Conservation (phyloP, 2,329 filamentous ascomycete genomes). For the Xylaria sp. region DNA sequence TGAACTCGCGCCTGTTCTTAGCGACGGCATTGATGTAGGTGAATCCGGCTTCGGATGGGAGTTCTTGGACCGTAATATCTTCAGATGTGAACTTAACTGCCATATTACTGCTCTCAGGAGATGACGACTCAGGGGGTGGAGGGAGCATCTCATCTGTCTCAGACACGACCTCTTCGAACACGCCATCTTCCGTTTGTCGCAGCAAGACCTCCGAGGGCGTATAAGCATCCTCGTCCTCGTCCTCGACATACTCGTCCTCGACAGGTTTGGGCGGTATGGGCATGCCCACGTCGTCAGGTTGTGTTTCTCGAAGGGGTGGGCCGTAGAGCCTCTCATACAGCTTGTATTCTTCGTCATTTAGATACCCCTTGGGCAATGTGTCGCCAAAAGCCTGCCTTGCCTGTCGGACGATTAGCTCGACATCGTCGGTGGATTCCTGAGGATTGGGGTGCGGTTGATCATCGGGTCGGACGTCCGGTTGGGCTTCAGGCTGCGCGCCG, state of each 20-base stretch:
- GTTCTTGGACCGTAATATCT: conserved; percentile 36
- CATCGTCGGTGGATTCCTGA: conserved; percentile 16
- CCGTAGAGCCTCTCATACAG: conserved; percentile 37
- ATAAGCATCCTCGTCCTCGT: too few species aligned
- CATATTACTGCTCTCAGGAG: conserved; percentile 42
- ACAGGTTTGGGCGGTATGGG: conserved; percentile 80
- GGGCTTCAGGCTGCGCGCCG: neutral
- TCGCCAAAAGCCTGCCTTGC: conserved; percentile 37
- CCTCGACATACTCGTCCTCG: conserved; percentile 69
- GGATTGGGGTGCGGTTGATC: neutral
- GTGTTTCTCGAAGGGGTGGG: conserved; percentile 36
- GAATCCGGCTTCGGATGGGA: conserved; percentile 50
- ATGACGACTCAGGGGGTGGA: neutral
- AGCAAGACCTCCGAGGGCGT: conserved; percentile 59
- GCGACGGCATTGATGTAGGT: conserved; percentile 61
- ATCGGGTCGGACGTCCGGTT: neutral
- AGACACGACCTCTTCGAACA: conserved; percentile 70
- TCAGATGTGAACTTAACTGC: conserved; percentile 39
- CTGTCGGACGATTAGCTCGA: conserved; percentile 39
- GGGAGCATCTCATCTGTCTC: conserved; percentile 10
- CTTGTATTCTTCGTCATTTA: conserved; percentile 37
- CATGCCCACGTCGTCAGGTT: conserved; percentile 61
- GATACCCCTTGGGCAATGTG: conserved; percentile 36
- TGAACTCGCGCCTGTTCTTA: conserved; percentile 65
- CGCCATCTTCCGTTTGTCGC: conserved; percentile 65